phyloP scores from a whole-genome alignment of 108 stramenopile genomes.

The Cyclotella baltica region DNA sequence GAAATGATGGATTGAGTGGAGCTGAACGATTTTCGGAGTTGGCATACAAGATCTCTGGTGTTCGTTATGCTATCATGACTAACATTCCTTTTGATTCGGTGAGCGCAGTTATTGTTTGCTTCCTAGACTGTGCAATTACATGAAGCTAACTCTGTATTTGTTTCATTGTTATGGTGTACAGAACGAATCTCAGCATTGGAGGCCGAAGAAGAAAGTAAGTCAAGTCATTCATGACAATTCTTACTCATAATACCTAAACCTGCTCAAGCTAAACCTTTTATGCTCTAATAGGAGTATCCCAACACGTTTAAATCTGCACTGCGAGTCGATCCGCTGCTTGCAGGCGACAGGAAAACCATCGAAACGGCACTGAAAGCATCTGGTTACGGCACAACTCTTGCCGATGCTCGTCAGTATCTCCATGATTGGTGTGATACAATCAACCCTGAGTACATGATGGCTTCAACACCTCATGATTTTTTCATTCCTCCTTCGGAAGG shows the following conservation, averaged over 20 bases:
- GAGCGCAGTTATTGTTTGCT: neutral
- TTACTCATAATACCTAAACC: neutral
- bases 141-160: neutral
- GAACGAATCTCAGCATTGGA: conserved; percentile 80
- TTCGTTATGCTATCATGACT: conserved; percentile 91
- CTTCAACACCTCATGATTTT: conserved; percentile 92
- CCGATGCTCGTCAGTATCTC: conserved; percentile 80
- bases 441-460: conserved; percentile 92
- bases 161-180: neutral
- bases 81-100: conserved; percentile 91
- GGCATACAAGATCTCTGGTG: conserved; percentile 68
- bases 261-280: neutral
- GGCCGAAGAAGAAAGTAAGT: conserved; percentile 59
- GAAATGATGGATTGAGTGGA: conserved; percentile 56
- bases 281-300: conserved; percentile 49
- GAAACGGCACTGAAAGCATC: conserved; percentile 64
- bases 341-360: conserved; percentile 71
- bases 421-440: conserved; percentile 86
- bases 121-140: neutral
- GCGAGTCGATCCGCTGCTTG: conserved; percentile 90
- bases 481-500: conserved; percentile 40
- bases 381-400: conserved; percentile 73
- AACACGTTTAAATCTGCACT: conserved; percentile 80
- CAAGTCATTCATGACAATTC: neutral
- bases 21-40: conserved; percentile 60